Evolutionary conservation across 768 basidiomycete species (phyloP).

Genomic region (Kwoniella dendrophila): DNA sequence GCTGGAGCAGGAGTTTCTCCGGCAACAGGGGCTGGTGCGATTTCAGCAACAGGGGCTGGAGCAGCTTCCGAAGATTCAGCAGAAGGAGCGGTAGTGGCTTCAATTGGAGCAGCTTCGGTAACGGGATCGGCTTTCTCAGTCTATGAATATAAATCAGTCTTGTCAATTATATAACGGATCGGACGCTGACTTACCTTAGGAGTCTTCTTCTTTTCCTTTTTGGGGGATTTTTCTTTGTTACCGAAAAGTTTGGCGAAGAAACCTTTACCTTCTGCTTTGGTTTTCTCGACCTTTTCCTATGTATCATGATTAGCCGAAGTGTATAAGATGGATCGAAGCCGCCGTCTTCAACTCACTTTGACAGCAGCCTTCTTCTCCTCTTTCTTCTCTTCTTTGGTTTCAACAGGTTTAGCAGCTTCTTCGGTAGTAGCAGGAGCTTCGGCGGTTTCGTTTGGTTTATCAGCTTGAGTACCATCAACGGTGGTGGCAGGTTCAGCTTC

Average conservation of each 20-base stretch:
- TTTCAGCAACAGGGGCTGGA: slow-evolving; percentile 33
- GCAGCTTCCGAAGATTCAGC: slow-evolving; percentile 60
- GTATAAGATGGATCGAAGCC: slow-evolving; percentile 3
- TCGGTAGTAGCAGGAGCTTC: slow-evolving; percentile 9
- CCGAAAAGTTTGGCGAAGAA: slow-evolving; percentile 76
- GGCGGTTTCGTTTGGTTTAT: slow-evolving; percentile 48
- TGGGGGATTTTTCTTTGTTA: slow-evolving; percentile 59
- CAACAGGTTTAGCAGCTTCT: slow-evolving; percentile 51
- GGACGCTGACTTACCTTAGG: slow-evolving; percentile 56
- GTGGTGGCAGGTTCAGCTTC: slow-evolving; percentile 42
- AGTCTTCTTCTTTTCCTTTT: slow-evolving; percentile 64
- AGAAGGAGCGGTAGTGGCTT: slow-evolving; percentile 44
- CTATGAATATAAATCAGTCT: slow-evolving; percentile 23
- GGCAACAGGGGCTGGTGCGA: slow-evolving; percentile 58
- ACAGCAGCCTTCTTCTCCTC: slow-evolving; percentile 44
- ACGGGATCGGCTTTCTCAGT: slow-evolving; percentile 50
- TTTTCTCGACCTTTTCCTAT: slow-evolving; percentile 61
- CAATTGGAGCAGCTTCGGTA: slow-evolving; percentile 22
- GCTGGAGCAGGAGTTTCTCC: slow-evolving; percentile 20
- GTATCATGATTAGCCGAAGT: not conserved
- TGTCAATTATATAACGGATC: not conserved
- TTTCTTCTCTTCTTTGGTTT: slow-evolving; percentile 41
- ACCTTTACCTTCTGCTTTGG: slow-evolving; percentile 62
- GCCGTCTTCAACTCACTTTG: slow-evolving; percentile 41
- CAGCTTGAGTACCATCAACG: slow-evolving; percentile 47